Percentiles rank a stretch among this genome's conserved stretches.
Conservation (phyloP, 1,284 basidiomycete genomes). For the Phlebopus sp. region DNA sequence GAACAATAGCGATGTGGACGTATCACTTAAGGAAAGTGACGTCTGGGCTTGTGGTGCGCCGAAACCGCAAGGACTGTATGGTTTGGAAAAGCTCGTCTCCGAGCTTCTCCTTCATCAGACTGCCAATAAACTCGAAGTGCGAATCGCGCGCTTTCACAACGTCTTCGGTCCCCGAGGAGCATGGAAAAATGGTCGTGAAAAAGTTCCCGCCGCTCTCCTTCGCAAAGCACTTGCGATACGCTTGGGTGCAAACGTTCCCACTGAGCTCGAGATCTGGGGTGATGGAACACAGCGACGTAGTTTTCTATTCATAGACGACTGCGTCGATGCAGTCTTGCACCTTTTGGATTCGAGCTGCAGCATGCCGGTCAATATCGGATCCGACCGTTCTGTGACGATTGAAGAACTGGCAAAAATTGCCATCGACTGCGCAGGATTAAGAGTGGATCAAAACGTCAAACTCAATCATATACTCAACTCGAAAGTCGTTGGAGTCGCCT, state of each 20-base stretch:
- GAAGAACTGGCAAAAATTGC: conserved; percentile 44
- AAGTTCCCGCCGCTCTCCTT: conserved; percentile 55
- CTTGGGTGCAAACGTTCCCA: conserved; percentile 2
- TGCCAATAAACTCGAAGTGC: conserved; percentile 35
- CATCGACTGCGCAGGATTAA: conserved; percentile 32
- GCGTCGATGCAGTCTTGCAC: conserved; percentile 45
- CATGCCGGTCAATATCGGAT: conserved; percentile 51
- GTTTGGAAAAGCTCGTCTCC: conserved; percentile 54
- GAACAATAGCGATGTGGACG: conserved; percentile 27
- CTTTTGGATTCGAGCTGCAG: conserved; percentile 39
- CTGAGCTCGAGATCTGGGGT: conserved; percentile 54
- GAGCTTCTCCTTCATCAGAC: conserved; percentile 45
- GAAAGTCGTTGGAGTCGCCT: conserved; percentile 46
- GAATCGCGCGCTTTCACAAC: conserved; percentile 58
- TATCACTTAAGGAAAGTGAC: conserved; percentile 47
- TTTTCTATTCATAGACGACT: conserved; percentile 55
- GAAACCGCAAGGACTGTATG: conserved; percentile 54
- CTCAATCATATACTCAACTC: conserved; percentile 27
- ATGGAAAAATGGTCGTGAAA: conserved; percentile 55
- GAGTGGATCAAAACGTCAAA: conserved; percentile 22
- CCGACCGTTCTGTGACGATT: conserved; percentile 44
- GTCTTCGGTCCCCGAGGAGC: conserved; percentile 53
- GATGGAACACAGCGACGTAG: conserved; percentile 51
- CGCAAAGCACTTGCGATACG: conserved; percentile 47
- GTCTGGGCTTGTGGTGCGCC: conserved; percentile 38